Conservation (phyloP, 352 stramenopile species). For the Phytophthora colocasiae region DNA sequence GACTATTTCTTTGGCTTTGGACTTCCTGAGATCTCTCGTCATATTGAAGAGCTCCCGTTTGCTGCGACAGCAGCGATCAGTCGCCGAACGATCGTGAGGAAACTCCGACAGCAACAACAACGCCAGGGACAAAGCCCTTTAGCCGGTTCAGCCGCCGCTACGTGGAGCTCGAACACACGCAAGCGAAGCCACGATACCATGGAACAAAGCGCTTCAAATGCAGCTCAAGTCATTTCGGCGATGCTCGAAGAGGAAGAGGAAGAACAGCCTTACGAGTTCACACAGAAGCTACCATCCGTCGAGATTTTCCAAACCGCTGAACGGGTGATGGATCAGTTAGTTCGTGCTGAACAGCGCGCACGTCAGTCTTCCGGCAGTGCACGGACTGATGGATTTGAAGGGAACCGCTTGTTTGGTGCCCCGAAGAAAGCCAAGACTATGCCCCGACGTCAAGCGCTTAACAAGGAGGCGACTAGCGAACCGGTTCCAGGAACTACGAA, state of each 20-base stretch:
- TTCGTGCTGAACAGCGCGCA: constrained; percentile 84
- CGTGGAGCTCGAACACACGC: constrained; percentile 25
- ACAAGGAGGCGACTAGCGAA: constrained; percentile 48
- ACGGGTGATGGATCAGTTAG: constrained; percentile 79
- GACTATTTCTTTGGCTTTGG: constrained; percentile 89
- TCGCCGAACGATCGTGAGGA: constrained; percentile 47
- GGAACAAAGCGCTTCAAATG: constrained; percentile 25
- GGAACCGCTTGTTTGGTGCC: constrained; percentile 55
- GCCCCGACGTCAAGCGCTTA: constrained; percentile 39
- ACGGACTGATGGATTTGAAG: constrained; percentile 86
- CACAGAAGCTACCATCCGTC: constrained; percentile 72
- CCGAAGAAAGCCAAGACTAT: constrained; percentile 46
- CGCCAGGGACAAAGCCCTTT: constrained; percentile 45
- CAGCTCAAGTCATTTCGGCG: constrained; percentile 14
- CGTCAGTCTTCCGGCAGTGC: constrained; percentile 86
- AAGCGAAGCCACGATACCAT: constrained; percentile 41
- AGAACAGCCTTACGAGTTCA: constrained; percentile 86
- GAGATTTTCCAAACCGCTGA: constrained; percentile 84
- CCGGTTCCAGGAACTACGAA: constrained; percentile 25
- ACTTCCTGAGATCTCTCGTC: constrained; percentile 61
- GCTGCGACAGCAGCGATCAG: constrained; percentile 75
- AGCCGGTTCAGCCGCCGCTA: constrained; percentile 31
- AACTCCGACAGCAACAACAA: constrained; percentile 51
- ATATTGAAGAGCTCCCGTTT: constrained; percentile 80
- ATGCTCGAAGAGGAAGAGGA: constrained; percentile 35